These are phyloP conservation scores for Groenewaldozyma sp. DNA, from an alignment of 1,139 yeast species.

Conservation along the genomic window DNA sequence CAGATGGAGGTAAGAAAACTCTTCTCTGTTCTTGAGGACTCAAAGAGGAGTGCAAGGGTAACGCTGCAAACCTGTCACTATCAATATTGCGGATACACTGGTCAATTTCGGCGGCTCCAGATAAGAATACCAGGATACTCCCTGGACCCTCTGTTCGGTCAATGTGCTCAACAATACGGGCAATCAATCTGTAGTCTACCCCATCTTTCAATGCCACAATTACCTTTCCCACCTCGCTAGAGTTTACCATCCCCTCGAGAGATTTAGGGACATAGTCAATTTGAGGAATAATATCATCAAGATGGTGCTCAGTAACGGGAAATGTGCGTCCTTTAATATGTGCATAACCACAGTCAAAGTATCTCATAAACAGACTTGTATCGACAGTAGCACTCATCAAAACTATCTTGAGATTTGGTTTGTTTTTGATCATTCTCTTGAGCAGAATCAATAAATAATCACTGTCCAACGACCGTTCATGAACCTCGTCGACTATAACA, in stretches of 20 bases:
- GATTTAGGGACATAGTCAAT: slow-evolving; percentile 31
- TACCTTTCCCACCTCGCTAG: slow-evolving; percentile 25
- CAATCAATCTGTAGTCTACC: slow-evolving; percentile 65
- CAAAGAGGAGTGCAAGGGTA: slow-evolving; percentile 85
- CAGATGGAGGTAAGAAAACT: slow-evolving; percentile 52
- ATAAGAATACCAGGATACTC: slow-evolving; percentile 73
- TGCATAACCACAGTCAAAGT: slow-evolving; percentile 41
- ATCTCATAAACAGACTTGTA: slow-evolving; percentile 53
- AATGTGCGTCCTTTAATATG: slow-evolving; percentile 92
- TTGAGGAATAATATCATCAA: slow-evolving; percentile 52
- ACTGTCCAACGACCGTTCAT: slow-evolving; percentile 86
- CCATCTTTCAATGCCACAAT: slow-evolving; percentile 33
- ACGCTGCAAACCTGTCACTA: slow-evolving; percentile 28
- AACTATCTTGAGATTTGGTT: slow-evolving; percentile 49
- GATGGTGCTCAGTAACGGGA: slow-evolving; percentile 69
- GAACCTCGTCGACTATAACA: slow-evolving; percentile 88
- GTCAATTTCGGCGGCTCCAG: slow-evolving; percentile 85
- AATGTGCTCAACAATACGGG: slow-evolving; percentile 44
- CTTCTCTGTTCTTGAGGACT: slow-evolving; percentile 72
- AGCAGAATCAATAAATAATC: slow-evolving; percentile 75
- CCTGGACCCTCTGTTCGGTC: slow-evolving; percentile 50
- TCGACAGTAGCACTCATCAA: slow-evolving; percentile 95
- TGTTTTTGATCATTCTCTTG: slow-evolving; percentile 34
- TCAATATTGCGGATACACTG: slow-evolving; percentile 38
- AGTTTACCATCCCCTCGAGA: slow-evolving; percentile 18